phyloP scores from a whole-genome alignment of 495 filamentous ascomycete genomes.

The Penicillium fimorum region DNA sequence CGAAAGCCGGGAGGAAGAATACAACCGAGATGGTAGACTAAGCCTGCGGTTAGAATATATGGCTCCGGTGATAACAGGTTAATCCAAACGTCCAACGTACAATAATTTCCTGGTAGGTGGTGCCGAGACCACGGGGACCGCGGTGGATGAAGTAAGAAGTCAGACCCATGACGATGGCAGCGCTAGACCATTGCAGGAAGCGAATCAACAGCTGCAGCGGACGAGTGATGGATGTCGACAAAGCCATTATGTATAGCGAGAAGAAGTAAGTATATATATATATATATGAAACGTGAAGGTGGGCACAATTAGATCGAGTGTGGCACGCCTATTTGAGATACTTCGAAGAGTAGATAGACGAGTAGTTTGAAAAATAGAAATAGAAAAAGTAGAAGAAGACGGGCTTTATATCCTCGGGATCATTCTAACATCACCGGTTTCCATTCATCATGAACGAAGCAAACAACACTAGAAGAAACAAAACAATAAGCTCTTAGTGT shows the following conservation, averaged over 20 bases:
- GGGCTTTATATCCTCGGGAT: too few relatives aligned
- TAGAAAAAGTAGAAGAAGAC: too few relatives aligned
- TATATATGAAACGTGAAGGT: too few relatives aligned
- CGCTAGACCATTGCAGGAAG: slow-evolving; percentile 51
- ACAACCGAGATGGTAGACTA: slow-evolving; percentile 55
- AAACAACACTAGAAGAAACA: too few relatives aligned
- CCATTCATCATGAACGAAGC: too few relatives aligned
- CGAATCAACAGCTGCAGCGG: slow-evolving; percentile 40
- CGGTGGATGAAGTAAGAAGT: slow-evolving; percentile 53
- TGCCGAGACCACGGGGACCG: slow-evolving; percentile 39
- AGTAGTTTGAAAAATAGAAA: too few relatives aligned
- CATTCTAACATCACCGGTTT: too few relatives aligned
- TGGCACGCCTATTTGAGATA: neutral
- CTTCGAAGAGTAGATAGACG: neutral
- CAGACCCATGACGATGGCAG: slow-evolving; percentile 61
- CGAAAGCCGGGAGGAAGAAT: slow-evolving; percentile 57
- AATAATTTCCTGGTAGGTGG: slow-evolving; percentile 57
- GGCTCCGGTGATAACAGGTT: neutral
- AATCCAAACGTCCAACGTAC: slow-evolving; percentile 38
- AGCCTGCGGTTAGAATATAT: neutral
- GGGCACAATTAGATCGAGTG: too few relatives aligned
- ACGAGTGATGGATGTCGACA: slow-evolving; percentile 32
- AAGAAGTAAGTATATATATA: neutral
- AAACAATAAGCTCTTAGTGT: too few relatives aligned
- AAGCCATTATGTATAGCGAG: slow-evolving; percentile 26